These are phyloP conservation scores for Raffaelea ambrosiae DNA, from an alignment of 2,329 filamentous ascomycete genomes.

Conservation along the genomic window DNA sequence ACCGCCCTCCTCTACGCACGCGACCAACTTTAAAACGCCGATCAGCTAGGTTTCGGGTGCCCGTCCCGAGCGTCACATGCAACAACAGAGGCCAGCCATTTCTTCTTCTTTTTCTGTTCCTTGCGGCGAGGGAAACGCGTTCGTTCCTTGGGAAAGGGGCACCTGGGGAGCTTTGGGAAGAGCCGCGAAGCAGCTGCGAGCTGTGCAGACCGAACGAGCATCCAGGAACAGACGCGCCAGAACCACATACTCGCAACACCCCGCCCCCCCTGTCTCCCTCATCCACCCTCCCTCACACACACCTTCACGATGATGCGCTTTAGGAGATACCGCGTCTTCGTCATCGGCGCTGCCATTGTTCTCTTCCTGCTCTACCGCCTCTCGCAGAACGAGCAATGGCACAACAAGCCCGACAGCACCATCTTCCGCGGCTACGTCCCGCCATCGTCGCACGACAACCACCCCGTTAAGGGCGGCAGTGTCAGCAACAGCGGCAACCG, in stretches of 20 bases:
- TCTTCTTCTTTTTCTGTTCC: too few relatives aligned
- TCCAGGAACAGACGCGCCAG: too few relatives aligned
- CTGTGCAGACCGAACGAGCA: neutral
- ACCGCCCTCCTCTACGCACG: neutral
- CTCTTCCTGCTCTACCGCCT: slow-evolving; percentile 46
- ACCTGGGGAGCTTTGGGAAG: too few relatives aligned
- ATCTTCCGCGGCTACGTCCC: slow-evolving; percentile 11
- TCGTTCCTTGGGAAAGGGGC: too few relatives aligned
- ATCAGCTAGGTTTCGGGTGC: neutral
- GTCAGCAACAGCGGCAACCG: neutral
- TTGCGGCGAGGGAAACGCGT: too few relatives aligned
- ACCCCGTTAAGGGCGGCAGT: neutral
- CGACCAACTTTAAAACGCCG: neutral
- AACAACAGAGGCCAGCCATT: too few relatives aligned
- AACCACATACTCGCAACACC: too few relatives aligned
- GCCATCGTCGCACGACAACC: neutral
- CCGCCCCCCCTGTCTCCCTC: neutral
- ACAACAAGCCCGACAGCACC: slow-evolving; percentile 12
- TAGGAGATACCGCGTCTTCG: slow-evolving; percentile 53
- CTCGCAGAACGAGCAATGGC: slow-evolving; percentile 29
- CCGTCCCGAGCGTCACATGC: too few relatives aligned
- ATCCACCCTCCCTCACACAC: neutral
- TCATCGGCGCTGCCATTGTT: slow-evolving; percentile 45
- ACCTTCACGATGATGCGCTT: slow-evolving; percentile 41
- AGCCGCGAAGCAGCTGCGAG: too few relatives aligned